A percentile compares a stretch with the other conserved stretches of the same genome.
Evolutionary conservation across 768 basidiomycete genomes (phyloP).

Genomic region (Tulasnella sp.): DNA sequence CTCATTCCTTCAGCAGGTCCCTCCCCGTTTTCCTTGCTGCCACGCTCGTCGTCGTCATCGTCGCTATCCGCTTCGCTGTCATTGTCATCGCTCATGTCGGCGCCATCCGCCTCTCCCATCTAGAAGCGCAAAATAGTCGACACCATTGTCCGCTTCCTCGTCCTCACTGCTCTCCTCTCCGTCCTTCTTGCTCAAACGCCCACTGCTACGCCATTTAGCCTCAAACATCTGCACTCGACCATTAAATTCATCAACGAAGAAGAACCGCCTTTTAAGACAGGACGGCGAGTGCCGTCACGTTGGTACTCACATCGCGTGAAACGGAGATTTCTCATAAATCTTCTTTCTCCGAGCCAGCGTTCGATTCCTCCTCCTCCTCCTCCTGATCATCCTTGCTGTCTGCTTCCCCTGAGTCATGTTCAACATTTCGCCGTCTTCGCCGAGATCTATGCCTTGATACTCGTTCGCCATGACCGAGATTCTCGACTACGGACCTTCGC

Average conservation of each 20-base stretch:
- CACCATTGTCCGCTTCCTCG: constrained; percentile 30
- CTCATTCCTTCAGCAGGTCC: neutral
- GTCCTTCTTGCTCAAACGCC: constrained; percentile 41
- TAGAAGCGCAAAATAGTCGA: constrained; percentile 61
- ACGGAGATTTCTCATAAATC: constrained; percentile 27
- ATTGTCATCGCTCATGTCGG: constrained; percentile 22
- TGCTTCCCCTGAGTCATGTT: neutral
- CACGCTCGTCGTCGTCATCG: neutral
- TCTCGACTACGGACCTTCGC: neutral
- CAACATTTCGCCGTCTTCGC: neutral
- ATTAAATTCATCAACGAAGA: constrained; percentile 80
- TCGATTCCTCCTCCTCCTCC: neutral
- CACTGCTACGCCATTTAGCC: constrained; percentile 47
- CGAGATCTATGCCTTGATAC: constrained; percentile 18
- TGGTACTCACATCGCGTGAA: constrained; percentile 20
- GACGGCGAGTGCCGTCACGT: no score
- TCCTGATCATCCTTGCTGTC: no score
- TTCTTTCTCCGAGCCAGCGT: constrained; percentile 23
- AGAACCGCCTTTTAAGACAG: constrained; percentile 82
- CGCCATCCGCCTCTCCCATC: constrained; percentile 32
- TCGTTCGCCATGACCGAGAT: constrained; percentile 13
- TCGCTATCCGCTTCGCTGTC: neutral
- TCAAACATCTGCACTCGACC: constrained; percentile 71
- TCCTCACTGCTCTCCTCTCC: constrained; percentile 38
- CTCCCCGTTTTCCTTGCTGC: constrained; percentile 24